Evolutionary conservation across 2,329 filamentous ascomycete species (phyloP), one percentile per base, ranked within the genome.

Genomic region (Reticulascus tulasneorum): DNA sequence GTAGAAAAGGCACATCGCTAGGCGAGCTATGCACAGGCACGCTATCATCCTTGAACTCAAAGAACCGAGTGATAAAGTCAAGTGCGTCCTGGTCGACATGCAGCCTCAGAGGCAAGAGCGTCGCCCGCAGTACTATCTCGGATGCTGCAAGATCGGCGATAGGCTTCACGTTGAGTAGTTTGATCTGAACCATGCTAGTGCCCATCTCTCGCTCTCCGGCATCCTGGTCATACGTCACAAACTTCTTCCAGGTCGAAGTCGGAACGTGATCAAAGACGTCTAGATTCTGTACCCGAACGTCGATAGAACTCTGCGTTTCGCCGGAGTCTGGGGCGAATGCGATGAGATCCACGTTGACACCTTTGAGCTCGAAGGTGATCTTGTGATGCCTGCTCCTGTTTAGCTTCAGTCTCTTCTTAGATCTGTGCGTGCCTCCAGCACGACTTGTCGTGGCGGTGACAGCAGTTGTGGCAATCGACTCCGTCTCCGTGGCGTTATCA

Each of bases 51-150:
- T 95, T 94, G 71, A 98, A 98, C 52, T 94, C 90, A 52, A 98
- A 98, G 68, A 98, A 98, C 3, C 93, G 81, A 2, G 86, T 94
- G 55, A 98, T 86, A 56, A 98, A 98, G 56, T 98, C 93, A 5
- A 98, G 75, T 1, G 93, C 91, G 60, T 98, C 93, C 61, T 98
- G 93, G 53, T 98, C 93, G 22, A 98, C 90, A 56, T 98, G 93
- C 2, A 98, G 71, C 27, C 93, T 80, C 19, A 98, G 67, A 2
- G 93, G 93, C 20, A 97, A 71, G 13, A 98, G 60, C 1, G 79
- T 84, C 11, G 79, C 82, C 51, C 84, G 85, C 12, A 96, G 66
- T 7, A 96, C 85, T 44, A 97, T 80, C 56, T 98, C 93, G 1
- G 90, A 87, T 1, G 91, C 93, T 12, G 88, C 84, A 15, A 96